These are phyloP conservation scores for Erodium trifolium DNA, from an alignment of 441 rosid species.

Conservation along the genomic window DNA sequence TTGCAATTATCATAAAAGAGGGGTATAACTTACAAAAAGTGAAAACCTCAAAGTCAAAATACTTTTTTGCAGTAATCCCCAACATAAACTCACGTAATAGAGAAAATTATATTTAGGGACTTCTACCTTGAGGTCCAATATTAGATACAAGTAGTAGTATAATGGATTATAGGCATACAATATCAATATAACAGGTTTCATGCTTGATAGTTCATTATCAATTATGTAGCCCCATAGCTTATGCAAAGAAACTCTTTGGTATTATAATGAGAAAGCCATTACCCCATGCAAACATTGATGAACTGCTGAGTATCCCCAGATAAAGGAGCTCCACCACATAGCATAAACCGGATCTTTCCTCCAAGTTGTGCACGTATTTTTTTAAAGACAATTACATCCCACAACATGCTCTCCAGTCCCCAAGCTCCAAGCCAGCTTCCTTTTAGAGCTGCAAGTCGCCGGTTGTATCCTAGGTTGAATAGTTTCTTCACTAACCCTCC, in stretches of 20 bases:
- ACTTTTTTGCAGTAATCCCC: too few relatives aligned
- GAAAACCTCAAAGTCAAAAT: too few relatives aligned
- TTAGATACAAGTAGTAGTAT: too few relatives aligned
- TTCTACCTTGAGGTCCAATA: too few relatives aligned
- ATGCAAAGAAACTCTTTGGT: background rate
- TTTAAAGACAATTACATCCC: conserved; percentile 67
- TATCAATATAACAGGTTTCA: background rate
- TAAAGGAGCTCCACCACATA: conserved; percentile 93
- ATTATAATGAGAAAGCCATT: conserved; percentile 22
- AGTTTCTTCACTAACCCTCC: conserved; percentile 66
- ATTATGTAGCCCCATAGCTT: background rate
- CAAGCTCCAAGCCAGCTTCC: conserved; percentile 98
- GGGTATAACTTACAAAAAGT: too few relatives aligned
- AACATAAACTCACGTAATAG: too few relatives aligned
- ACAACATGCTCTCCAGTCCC: conserved; percentile 66
- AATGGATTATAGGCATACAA: background rate
- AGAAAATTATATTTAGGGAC: too few relatives aligned
- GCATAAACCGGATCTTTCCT: conserved; percentile 61
- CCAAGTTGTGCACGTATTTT: conserved; percentile 66
- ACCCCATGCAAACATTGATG: conserved; percentile 95
- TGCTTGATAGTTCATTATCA: background rate
- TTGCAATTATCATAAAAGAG: too few relatives aligned
- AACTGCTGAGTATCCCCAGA: conserved; percentile 80
- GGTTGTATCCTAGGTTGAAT: conserved; percentile 59
- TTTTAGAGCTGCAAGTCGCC: conserved; percentile 63